Evolutionary conservation across 2,329 filamentous ascomycete genomes (phyloP).

Genomic region (Aureobasidium melanogenum): DNA sequence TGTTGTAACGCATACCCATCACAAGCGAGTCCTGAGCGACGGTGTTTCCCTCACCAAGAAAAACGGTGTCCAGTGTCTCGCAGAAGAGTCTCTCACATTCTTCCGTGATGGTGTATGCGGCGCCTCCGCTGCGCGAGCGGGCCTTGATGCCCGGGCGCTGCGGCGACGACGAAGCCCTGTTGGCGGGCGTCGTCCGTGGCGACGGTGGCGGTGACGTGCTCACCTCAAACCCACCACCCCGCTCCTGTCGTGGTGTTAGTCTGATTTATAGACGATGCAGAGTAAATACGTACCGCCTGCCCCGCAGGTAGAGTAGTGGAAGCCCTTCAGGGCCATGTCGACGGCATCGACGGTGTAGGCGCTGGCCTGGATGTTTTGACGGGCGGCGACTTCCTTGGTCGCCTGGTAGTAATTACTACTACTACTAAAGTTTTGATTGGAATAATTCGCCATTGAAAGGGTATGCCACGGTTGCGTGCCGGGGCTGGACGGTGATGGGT

Average conservation of each 20-base stretch:
- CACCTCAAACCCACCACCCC: conserved; percentile 94
- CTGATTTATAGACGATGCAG: not conserved
- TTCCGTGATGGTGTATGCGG: conserved; percentile 93
- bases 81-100: conserved; percentile 99
- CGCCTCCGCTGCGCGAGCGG: conserved; percentile 60
- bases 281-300: conserved; percentile 43
- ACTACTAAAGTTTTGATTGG: conserved; percentile 62
- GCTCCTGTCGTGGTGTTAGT: conserved; percentile 47
- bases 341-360: conserved; percentile 75
- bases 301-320: conserved; percentile 94
- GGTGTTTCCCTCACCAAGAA: conserved; percentile 88
- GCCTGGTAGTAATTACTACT: conserved; percentile 50
- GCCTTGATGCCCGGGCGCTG: conserved; percentile 20
- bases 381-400: conserved; percentile 53
- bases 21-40: conserved; percentile 72
- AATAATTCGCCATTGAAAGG: conserved; percentile 58
- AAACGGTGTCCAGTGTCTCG: conserved; percentile 85
- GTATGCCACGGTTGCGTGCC: conserved; percentile 38
- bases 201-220: conserved; percentile 76
- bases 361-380: conserved; percentile 75
- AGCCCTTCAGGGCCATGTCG: conserved; percentile 64
- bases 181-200: conserved; percentile 44
- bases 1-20: conserved; percentile 58
- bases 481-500: conserved; percentile 14
- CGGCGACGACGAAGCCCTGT: conserved; percentile 15